Percentiles rank a stretch among this genome's conserved stretches.
phyloP scores from a whole-genome alignment of 2,329 filamentous ascomycete species.

The Lachnellula occidentalis region DNA sequence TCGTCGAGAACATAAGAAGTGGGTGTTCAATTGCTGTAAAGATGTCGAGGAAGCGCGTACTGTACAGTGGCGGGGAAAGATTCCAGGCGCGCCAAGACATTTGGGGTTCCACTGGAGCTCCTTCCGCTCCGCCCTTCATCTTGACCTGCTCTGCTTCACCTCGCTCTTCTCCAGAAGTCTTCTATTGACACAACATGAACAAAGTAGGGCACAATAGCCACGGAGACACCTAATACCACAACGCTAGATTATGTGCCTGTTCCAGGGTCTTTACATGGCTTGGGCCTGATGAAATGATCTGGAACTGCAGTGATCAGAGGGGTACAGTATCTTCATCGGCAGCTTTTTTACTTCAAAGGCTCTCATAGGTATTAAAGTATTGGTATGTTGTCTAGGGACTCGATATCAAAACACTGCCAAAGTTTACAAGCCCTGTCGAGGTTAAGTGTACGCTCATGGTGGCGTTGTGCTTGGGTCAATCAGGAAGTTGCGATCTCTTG shows the following conservation, averaged over 20 bases:
- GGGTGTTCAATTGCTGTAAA: neutral
- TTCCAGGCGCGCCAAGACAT: neutral
- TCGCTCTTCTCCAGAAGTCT: neutral
- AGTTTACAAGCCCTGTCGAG: too few relatives aligned
- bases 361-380: too few relatives aligned
- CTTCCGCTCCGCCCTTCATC: neutral
- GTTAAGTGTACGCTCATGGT: too few relatives aligned
- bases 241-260: neutral
- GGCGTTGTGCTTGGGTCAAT: neutral
- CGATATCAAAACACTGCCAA: too few relatives aligned
- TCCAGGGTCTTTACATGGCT: too few relatives aligned
- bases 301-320: too few relatives aligned
- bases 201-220: neutral
- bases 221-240: neutral
- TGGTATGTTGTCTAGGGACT: too few relatives aligned
- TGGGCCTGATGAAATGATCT: too few relatives aligned
- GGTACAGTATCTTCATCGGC: too few relatives aligned
- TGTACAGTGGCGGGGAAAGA: neutral
- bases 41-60: neutral
- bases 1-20: neutral
- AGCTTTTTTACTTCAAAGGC: too few relatives aligned
- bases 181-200: neutral
- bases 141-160: neutral
- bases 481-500: neutral
- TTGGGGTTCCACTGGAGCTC: neutral